These are phyloP conservation scores for Akebia trifoliata DNA, from an alignment of 164 flowering plant species.

Conservation along the genomic window DNA sequence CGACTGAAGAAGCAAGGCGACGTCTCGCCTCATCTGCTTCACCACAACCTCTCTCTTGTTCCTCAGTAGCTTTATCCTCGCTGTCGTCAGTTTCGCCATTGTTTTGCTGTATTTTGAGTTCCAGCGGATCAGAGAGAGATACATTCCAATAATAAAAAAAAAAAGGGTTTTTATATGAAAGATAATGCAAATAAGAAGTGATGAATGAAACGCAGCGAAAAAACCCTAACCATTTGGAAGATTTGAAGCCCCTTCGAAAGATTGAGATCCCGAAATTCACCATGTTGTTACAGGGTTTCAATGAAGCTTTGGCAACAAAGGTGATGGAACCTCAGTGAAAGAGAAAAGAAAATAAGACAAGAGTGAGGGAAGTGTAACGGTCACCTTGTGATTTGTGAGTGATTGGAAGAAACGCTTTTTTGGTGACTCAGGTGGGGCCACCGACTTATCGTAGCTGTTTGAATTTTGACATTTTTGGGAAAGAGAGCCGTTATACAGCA, in stretches of 20 bases:
- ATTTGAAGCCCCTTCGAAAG: conserved; percentile 57
- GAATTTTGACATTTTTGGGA: not conserved
- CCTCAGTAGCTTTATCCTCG: conserved; percentile 90
- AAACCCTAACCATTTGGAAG: conserved; percentile 69
- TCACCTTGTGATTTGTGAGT: conserved; percentile 6
- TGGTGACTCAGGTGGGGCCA: not conserved
- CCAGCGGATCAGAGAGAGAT: not conserved
- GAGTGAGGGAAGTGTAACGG: conserved; percentile 23
- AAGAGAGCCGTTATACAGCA: conserved; percentile 14
- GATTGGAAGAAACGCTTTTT: not conserved
- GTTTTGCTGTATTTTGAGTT: conserved; percentile 52
- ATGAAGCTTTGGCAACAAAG: conserved; percentile 21
- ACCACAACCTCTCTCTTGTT: conserved; percentile 82
- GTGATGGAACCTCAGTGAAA: conserved; percentile 9
- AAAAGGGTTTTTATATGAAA: not conserved
- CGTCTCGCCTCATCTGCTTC: conserved; percentile 88
- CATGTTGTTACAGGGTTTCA: conserved; percentile 32
- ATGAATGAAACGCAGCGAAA: not conserved
- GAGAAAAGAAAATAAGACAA: not conserved
- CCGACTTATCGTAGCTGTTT: not conserved
- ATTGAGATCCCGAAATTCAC: conserved; percentile 40
- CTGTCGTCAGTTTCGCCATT: conserved; percentile 79
- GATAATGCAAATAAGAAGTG: not conserved
- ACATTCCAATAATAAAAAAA: not conserved
- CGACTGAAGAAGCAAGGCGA: conserved; percentile 82